Evolutionary conservation across 441 rosid genomes (phyloP), one percentile per base, ranked within the genome.

Genomic region (Bruguiera hainesii): DNA sequence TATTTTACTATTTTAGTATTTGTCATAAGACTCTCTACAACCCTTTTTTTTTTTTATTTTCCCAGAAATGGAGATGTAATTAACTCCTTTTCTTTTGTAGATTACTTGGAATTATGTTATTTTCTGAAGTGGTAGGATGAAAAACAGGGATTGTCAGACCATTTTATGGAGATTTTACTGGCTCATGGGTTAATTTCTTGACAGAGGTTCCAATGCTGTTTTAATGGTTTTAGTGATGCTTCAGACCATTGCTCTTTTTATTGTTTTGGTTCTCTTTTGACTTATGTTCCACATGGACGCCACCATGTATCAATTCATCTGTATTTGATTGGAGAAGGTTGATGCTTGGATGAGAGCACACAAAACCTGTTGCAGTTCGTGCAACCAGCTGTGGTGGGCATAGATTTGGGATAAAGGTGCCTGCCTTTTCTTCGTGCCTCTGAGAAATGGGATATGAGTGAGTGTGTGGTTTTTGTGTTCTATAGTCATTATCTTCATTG

Each of bases 321-420:
- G 31, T 29, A 4, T 29, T 29, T 29, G 31, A 29, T 29, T 29
- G 31, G 31, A 29, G 5, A 29, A 29, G 31, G 31, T 1, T 39
- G 55, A 49, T 60, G 25, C 57, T 35, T 66, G 66, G 63, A 63
- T 57, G 26, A 26, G 35, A 31, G 46, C 15, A 30, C 20, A 28
- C 26, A 13, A 61, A 53, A 21, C n/a, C 60, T 63, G 4, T 57
- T 73, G 53, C 55, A 11, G 30, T 28, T 37, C 2, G 42, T 37
- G 11, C 31, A 6, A 23, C 11, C 33, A 13, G 25, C 52, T 33
- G 51, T 33, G 55, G 10, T 9, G 42, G 42, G 42, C 42, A 7
- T 37, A 37, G 42, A 9, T 37, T 37, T 37, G 13, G 42, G 42
- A 37, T 37, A 37, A 7, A 8, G 42, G 42, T 37, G 42, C 42